Evolutionary conservation across 1,139 yeast species (phyloP).

Genomic region (Kodamaea derodonti): DNA sequence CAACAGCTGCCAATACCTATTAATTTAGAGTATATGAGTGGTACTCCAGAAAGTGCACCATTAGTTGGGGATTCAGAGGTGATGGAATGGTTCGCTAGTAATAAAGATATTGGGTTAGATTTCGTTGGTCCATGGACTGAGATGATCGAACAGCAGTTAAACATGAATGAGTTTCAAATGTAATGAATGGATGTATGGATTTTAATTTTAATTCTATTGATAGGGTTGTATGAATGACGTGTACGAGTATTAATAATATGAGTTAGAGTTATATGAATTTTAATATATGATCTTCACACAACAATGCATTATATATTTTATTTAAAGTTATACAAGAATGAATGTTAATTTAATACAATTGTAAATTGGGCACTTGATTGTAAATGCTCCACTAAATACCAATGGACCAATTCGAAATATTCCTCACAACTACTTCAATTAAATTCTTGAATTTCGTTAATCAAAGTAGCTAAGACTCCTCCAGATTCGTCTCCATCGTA

Average conservation of each 20-base stretch:
- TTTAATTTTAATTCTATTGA: too few relatives aligned
- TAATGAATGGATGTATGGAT: too few relatives aligned
- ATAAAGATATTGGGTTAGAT: conserved; percentile 67
- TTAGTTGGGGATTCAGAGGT: conserved; percentile 50
- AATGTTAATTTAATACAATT: too few relatives aligned
- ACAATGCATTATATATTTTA: too few relatives aligned
- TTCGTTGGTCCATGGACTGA: conserved; percentile 90
- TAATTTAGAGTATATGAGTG: conserved; percentile 3
- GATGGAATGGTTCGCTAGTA: conserved; percentile 69
- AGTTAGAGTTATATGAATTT: too few relatives aligned
- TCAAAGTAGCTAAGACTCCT: conserved; percentile 11
- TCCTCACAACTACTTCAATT: conserved; percentile 3
- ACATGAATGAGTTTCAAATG: conserved; percentile 10
- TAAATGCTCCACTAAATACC: too few relatives aligned
- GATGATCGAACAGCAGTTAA: conserved; percentile 65
- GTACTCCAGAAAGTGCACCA: conserved; percentile 4
- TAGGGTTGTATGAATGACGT: too few relatives aligned
- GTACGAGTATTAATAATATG: too few relatives aligned
- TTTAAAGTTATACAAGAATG: too few relatives aligned
- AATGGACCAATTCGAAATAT: background rate
- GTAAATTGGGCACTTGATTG: too few relatives aligned
- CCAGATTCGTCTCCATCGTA: conserved; percentile 5
- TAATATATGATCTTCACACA: too few relatives aligned
- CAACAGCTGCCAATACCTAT: conserved; percentile 3
- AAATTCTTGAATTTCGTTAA: conserved; percentile 23